Evolutionary conservation across 2,329 filamentous ascomycete genomes (phyloP), one percentile per base, ranked within the genome.

Genomic region (Talaromyces islandicus): DNA sequence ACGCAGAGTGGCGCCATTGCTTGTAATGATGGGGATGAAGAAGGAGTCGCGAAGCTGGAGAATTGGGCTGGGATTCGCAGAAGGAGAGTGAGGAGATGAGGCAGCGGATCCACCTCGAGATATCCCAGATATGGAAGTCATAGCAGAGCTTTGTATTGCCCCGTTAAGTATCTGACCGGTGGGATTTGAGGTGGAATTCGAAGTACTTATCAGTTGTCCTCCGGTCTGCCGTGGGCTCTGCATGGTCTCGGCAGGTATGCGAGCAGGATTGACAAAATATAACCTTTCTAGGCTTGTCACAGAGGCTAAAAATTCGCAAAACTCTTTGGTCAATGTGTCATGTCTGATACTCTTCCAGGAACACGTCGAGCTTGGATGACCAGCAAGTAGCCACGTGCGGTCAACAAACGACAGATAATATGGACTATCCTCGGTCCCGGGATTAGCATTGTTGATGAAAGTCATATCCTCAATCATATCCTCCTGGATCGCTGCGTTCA

Each of bases 351-450:
- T 75, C 63, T 80, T 84, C 41, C 83, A 70, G 7, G 72, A 68
- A 1, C 77, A 67, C 6, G 73, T 38, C 6, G 56, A 56, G 9
- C 67, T 65, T 4, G 69, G 66, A 58, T 71, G 66, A 61, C 67
- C 60, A 25, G 67, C 52, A 38, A 43, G 66, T 14, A 77, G 74
- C 83, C 84, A 86, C 1, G 78, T 81, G 35, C 80, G 76, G 64
- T 86, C 84, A 12, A 85, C 71, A 67, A 86, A 87, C 2, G 82
- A 68, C 70, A 63, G 75, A 77, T 56, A 75, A 72, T 12, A 67
- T 64, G 27, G 68, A 66, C 9, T 74, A 68, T 76, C 73, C 17
- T 56, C 48, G 25, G 30, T 48, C 9, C 41, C 41, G 43, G 21
- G 32, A 38, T 25, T 6, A 63, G 81, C 77, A n/a, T 75, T 78